Evolutionary conservation across 2,329 filamentous ascomycete species (phyloP).

Genomic region (Polychaeton citri): DNA sequence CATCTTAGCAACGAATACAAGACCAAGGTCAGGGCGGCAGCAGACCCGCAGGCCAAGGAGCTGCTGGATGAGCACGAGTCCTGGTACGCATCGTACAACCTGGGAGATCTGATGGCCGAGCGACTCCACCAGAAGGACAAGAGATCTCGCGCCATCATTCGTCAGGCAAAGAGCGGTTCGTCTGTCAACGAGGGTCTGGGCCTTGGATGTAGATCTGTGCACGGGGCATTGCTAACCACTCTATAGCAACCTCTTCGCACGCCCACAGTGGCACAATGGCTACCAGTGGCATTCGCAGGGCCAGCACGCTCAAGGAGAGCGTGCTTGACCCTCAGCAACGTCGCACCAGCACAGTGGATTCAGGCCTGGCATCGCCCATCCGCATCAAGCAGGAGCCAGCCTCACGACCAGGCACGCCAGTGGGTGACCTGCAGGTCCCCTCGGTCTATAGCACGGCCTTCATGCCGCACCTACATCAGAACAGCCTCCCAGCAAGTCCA

Average conservation of each 20-base stretch:
- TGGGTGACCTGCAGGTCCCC: not conserved
- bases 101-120: conserved; percentile 63
- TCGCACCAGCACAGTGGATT: conserved; percentile 1
- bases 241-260: too few species aligned
- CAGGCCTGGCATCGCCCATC: not conserved
- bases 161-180: not conserved
- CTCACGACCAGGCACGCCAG: conserved; percentile 16
- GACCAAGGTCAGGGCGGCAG: conserved; percentile 56
- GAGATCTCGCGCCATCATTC: conserved; percentile 28
- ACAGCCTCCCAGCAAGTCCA: not conserved
- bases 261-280: not conserved
- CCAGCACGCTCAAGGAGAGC: conserved; percentile 12
- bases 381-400: conserved; percentile 12
- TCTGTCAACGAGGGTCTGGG: too few species aligned
- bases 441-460: not conserved
- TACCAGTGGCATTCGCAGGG: not conserved
- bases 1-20: conserved; percentile 78
- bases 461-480: not conserved
- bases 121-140: conserved; percentile 64
- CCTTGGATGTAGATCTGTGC: too few species aligned
- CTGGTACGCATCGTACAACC: conserved; percentile 63
- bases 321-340: conserved; percentile 19
- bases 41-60: conserved; percentile 42
- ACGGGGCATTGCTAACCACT: too few species aligned
- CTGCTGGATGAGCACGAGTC: conserved; percentile 55